A percentile compares a stretch with the other conserved stretches of the same genome.
These are phyloP conservation scores for Wickerhamomyces silvicola DNA, from an alignment of 805 yeast genomes.

Conservation along the genomic window DNA sequence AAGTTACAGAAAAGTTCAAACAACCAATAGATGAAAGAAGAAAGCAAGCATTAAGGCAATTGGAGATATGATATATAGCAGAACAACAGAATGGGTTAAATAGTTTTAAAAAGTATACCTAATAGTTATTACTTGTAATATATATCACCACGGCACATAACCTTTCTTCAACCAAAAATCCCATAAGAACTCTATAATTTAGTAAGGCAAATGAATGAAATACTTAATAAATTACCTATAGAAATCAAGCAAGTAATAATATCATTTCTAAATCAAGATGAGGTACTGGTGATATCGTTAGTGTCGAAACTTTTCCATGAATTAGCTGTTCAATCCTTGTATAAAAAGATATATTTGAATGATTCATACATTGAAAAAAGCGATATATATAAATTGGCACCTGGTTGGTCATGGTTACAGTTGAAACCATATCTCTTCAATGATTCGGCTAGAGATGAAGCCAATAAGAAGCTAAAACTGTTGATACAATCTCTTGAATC, in stretches of 20 bases:
- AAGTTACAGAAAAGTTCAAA: background rate
- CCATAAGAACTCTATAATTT: too few relatives aligned
- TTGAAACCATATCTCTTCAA: conserved; percentile 1
- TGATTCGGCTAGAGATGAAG: conserved; percentile 21
- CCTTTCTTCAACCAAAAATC: too few relatives aligned
- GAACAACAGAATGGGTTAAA: too few relatives aligned
- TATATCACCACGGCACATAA: too few relatives aligned
- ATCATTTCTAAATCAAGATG: conserved; percentile 26
- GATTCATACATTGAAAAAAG: conserved; percentile 34
- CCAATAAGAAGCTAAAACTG: conserved; percentile 23
- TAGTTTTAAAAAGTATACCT: too few relatives aligned
- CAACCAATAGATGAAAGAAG: conserved; percentile 31
- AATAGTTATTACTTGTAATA: too few relatives aligned
- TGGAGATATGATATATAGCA: too few relatives aligned
- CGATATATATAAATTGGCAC: conserved; percentile 28
- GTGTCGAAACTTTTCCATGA: conserved; percentile 24
- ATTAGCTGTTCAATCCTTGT: conserved; percentile 27
- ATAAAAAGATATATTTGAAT: conserved; percentile 32
- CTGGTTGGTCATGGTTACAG: conserved; percentile 32
- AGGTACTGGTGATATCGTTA: conserved; percentile 23
- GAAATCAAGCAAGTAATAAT: conserved; percentile 15
- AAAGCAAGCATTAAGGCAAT: conserved; percentile 33
- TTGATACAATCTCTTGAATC: conserved; percentile 23
- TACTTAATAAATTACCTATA: too few relatives aligned
- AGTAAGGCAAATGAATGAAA: too few relatives aligned